These are phyloP conservation scores for Thalassiosira oceanica DNA, from an alignment of 352 stramenopile species.

Conservation along the genomic window DNA sequence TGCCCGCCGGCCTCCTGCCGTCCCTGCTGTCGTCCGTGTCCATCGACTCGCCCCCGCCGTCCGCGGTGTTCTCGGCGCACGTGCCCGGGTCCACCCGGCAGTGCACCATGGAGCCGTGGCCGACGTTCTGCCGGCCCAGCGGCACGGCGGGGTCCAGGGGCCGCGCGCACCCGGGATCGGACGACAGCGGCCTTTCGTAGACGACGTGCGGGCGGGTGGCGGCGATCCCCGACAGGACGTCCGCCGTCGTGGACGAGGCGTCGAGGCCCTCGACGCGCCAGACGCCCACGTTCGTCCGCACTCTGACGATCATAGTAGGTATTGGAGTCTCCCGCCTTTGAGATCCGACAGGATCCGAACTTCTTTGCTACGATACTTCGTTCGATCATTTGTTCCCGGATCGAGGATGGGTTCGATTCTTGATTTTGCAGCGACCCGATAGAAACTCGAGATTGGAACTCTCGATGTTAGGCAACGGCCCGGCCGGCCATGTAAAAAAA, in stretches of 20 bases:
- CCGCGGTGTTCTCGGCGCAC: constrained; percentile 33
- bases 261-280: constrained; percentile 33
- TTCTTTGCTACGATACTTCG: constrained; percentile 1
- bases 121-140: constrained; percentile 18
- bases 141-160: constrained; percentile 19
- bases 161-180: constrained; percentile 30
- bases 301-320: constrained; percentile 43
- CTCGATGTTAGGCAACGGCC: too few species aligned
- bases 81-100: constrained; percentile 40
- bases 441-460: too few species aligned
- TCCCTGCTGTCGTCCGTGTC: not conserved
- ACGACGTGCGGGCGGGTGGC: constrained; percentile 33
- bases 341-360: too few species aligned
- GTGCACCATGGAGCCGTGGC: constrained; percentile 44
- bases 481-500: too few species aligned
- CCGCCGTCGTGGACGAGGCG: constrained; percentile 10
- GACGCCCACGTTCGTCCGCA: constrained; percentile 48
- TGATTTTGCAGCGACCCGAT: too few species aligned
- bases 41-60: not conserved
- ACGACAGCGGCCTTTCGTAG: constrained; percentile 37
- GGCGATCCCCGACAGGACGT: constrained; percentile 32
- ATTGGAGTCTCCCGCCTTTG: not conserved
- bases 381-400: too few species aligned
- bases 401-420: too few species aligned
- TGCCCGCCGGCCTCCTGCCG: constrained; percentile 12